Base-by-base conservation (phyloP, 495 filamentous ascomycete species). In the Aspergillus asperescens region DNA sequence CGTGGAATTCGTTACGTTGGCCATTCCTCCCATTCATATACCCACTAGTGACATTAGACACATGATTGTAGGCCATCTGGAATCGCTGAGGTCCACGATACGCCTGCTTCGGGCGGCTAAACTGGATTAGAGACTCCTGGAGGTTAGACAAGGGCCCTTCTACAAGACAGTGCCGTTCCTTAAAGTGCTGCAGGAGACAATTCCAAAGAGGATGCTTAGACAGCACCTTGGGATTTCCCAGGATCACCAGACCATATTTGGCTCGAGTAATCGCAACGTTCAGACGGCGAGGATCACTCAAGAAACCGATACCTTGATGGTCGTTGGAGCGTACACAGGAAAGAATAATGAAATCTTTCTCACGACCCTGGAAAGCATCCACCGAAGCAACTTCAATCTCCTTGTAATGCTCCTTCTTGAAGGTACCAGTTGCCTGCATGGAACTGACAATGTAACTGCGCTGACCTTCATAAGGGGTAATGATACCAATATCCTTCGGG, bases 201-300 rank as follows among this genome's bases (percentile, higher is more conserved):
- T 99, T 94, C 93, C 93, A 99, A 13, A 99, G 75, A 42, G 95
- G 93, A 68, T 99, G 93, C 73, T 97, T 99, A 20, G 90, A 91
- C 31, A 99, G 70, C 35, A 99, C 93, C 73, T 99, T 99, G 7
- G 93, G 93, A 64, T 99, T 99, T 41, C 94, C 93, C 15, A 99
- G 83, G 54, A 99, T 95, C 39, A 95, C 93, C 45, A 96, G 71
- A 41, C 93, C 93, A 68, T 88, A 99, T 70, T 96, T 96, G 34
- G 93, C 94, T 66, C 93, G 88, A 44, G 93, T 99, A 45, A 99
- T 81, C 13, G 93, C 93, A n/a, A 99, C 93, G 64, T 99, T 99
- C 59, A 99, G 84, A 77, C 93, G 94, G 57, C 93, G 89, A 37
- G 93, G 93, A 60, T 99, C 93, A 55, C 92, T 96, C 75, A 99